Base-by-base conservation (phyloP, 148 eudicot genomes). In the Rhododendron henanense region DNA sequence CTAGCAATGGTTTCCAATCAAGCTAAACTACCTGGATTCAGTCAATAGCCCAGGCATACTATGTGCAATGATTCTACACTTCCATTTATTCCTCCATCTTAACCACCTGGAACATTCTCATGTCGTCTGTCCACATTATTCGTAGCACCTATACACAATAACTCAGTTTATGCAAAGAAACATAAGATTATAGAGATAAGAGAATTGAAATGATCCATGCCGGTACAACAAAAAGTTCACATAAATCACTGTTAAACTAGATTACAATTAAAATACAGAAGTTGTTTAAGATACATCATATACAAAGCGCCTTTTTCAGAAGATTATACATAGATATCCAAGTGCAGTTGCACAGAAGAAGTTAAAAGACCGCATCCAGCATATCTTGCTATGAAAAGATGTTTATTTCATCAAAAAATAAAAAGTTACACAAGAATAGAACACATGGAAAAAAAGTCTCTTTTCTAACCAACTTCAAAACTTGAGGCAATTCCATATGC, bases 401-500 rank as follows among this genome's bases (percentile, higher is more conserved):
- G 84, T 87, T 18, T 93, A 16, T 14, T 45, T 39, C 33, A 44
- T 47, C 13, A 63, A 19, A 87, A 63, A 45, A 15, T 33, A 71
- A 25, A 73, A 71, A 19, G 44, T 55, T 31, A 31, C 3, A 25
- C 84, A 65, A 47, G 47, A 21, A 67, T 10, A 35, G 44, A 79
- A 67, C 33, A 84, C 55, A 51, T 3, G 61, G 61, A 50, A 53
- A n/a, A 61, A 55, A 16, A 6, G 9, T 14, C 31, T 82, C 44
- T 18, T 35, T 28, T 13, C 78, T 84, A n/a, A 73, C 55, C 81
- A 45, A 76, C 78, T 84, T 85, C 47, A 80, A 74, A 89, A 78
- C 47, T 31, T 55, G 31, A 86, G 67, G 63, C 79, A 82, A 55
- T 82, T 88, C 93, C 90, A 90, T 25, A 93, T 53, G 71, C 92